Evolutionary conservation across 164 flowering plant genomes (phyloP).

Genomic region (Santalum album): DNA sequence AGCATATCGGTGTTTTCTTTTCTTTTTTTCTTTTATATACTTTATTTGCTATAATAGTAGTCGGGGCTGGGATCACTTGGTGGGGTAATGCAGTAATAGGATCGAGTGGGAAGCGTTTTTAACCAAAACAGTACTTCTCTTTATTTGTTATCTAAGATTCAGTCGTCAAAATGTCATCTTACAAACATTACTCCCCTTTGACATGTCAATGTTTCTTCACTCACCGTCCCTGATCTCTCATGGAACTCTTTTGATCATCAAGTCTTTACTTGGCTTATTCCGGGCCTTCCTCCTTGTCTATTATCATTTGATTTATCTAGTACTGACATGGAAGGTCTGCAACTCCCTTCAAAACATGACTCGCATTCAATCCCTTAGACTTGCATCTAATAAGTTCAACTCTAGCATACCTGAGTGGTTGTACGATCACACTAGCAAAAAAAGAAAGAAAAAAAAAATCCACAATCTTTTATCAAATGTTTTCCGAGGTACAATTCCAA

Average conservation of each 20-base stretch:
- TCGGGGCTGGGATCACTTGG: too few species aligned
- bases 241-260: neutral
- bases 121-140: too few species aligned
- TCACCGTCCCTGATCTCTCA: constrained; percentile 4
- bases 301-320: neutral
- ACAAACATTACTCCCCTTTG: neutral
- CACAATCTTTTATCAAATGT: constrained; percentile 5
- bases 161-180: constrained; percentile 3
- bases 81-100: too few species aligned
- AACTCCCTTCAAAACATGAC: neutral
- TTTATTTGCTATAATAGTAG: too few species aligned
- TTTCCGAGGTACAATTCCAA: constrained; percentile 9
- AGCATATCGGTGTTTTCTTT: too few species aligned
- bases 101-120: too few species aligned
- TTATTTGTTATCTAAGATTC: constrained; percentile 13
- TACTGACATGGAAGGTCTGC: neutral
- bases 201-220: constrained; percentile 8
- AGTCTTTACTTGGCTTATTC: too few species aligned
- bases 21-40: too few species aligned
- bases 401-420: constrained; percentile 15
- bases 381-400: constrained; percentile 6
- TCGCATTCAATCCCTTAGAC: neutral
- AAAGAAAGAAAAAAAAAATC: too few species aligned
- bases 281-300: neutral
- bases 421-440: constrained; percentile 1